These are phyloP conservation scores for Nyssa sinensis DNA, from an alignment of 148 eudicot genomes.

Conservation along the genomic window DNA sequence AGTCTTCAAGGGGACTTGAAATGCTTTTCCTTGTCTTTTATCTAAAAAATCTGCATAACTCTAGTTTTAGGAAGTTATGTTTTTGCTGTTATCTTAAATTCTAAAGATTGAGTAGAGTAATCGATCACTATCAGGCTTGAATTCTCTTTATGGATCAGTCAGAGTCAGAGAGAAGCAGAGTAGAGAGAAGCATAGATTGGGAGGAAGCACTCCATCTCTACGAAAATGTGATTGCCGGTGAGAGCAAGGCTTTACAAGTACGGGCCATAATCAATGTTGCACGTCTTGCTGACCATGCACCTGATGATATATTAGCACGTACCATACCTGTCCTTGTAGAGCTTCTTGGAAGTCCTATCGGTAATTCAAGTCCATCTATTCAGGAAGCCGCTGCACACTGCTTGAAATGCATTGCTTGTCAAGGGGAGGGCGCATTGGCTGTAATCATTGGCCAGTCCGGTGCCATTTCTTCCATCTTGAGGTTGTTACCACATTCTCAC, in stretches of 20 bases:
- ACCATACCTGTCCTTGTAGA: slow-evolving; percentile 36
- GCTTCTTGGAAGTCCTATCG: slow-evolving; percentile 25
- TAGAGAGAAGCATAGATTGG: slow-evolving; percentile 36
- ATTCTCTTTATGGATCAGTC: slow-evolving; percentile 21
- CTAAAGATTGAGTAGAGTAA: background rate
- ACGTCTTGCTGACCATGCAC: slow-evolving; percentile 30
- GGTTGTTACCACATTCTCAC: slow-evolving; percentile 30
- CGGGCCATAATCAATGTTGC: slow-evolving; percentile 39
- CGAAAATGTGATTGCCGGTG: slow-evolving; percentile 28
- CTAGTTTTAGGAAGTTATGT: background rate
- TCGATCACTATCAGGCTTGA: slow-evolving; percentile 9
- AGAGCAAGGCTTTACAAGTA: slow-evolving; percentile 26
- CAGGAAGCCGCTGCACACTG: slow-evolving; percentile 40
- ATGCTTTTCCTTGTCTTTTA: too few relatives aligned
- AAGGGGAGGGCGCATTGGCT: slow-evolving; percentile 43
- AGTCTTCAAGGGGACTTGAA: background rate
- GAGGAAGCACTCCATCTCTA: slow-evolving; percentile 33
- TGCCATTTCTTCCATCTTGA: slow-evolving; percentile 42
- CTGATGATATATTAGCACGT: slow-evolving; percentile 34
- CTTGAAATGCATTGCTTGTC: slow-evolving; percentile 43
- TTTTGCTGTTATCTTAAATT: background rate
- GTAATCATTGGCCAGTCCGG: slow-evolving; percentile 35
- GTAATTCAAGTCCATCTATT: slow-evolving; percentile 9
- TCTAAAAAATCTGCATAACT: background rate
- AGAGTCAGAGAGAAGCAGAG: slow-evolving; percentile 12